Base-by-base conservation (phyloP, 108 stramenopile species). In the Thalassiosira profunda region DNA sequence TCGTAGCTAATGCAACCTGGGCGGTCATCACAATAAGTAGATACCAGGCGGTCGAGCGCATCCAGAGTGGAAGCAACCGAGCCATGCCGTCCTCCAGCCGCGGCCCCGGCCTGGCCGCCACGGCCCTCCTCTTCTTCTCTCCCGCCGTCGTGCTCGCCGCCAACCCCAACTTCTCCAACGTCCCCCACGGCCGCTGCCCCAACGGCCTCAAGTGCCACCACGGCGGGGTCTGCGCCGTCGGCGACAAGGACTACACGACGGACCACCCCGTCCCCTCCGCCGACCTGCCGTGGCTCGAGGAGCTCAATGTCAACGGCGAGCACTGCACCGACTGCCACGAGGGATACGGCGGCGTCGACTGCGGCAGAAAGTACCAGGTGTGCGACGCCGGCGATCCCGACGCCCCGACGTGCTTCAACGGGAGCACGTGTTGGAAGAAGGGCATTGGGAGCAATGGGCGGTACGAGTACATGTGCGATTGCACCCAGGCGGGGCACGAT, bases 261-360 rank as follows among this genome's bases (percentile, higher is more conserved):
- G 33, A 45, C 31, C 28, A 48, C 3, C 8, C 11, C 2, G 36
- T 30, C 47, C 23, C 24, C 6, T 18, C 14, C 28, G 15, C 33
- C 21, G 74, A 75, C 43, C n/a, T 75, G 37, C 74, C 74, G 0
- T 75, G 65, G 65, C 47, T 59, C 0, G 74, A 75, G 14, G 51
- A 65, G 46, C 29, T 66, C 0, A 75, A 75, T 25, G 23, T 66
- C 24, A 75, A 75, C 51, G 65, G 65, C 1, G 74, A 75, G 31
- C 74, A 75, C 40, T 75, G 74, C 26, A 45, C 45, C 28, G 48
- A 75, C 40, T 75, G 74, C 29, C 42, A 75, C 44, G 65, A 67
- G 9, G 74, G 74, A 2, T 75, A 45, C 41, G 74, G 65, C 4
- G 74, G 74, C 6, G 49, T 75, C 28, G 74, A 75, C 41, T 75